A percentile compares a stretch with the other conserved stretches of the same genome.
Evolutionary conservation across 345 rosid species (phyloP).

Genomic region (Acer yangbiense): DNA sequence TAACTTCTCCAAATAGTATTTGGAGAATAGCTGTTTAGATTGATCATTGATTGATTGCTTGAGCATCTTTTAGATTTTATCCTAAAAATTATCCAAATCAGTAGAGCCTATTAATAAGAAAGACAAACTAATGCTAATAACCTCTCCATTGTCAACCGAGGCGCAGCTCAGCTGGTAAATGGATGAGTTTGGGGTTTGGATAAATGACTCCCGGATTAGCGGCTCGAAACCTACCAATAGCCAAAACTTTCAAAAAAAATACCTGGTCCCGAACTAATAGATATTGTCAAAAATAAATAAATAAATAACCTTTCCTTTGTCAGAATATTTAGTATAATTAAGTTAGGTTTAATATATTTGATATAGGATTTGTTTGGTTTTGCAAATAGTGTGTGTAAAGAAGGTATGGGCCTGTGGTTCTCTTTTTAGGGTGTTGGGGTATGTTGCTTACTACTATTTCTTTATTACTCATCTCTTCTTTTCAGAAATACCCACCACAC

Average conservation of each 20-base stretch:
- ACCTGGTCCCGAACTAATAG: too few relatives aligned
- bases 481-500: constrained; percentile 35
- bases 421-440: constrained; percentile 34
- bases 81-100: constrained; percentile 9
- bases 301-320: not conserved
- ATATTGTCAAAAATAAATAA: too few relatives aligned
- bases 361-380: not conserved
- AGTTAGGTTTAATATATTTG: not conserved
- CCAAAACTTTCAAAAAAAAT: too few relatives aligned
- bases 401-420: constrained; percentile 32
- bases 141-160: not conserved
- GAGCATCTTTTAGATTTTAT: not conserved
- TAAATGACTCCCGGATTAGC: too few relatives aligned
- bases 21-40: not conserved
- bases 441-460: constrained; percentile 33
- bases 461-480: constrained; percentile 41
- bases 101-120: constrained; percentile 5
- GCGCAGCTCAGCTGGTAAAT: too few relatives aligned
- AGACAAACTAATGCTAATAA: not conserved
- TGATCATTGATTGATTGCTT: not conserved
- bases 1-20: not conserved
- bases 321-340: not conserved
- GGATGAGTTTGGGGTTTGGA: too few relatives aligned
- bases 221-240: too few relatives aligned
- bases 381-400: not conserved